Base-by-base conservation (phyloP, 2,329 filamentous ascomycete genomes). In the Colletotrichum musae region DNA sequence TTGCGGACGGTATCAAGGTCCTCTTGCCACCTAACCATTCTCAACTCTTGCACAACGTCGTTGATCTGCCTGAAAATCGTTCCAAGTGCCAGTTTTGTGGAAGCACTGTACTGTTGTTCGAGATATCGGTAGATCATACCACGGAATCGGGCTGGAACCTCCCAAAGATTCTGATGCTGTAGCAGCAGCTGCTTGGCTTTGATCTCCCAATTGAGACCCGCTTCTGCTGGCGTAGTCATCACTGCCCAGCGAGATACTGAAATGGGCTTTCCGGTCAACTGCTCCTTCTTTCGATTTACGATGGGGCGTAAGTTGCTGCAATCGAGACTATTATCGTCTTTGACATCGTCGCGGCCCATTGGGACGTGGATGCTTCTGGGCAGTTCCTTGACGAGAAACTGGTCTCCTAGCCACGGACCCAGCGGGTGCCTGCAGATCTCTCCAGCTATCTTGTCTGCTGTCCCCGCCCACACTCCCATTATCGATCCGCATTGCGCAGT, bases 101-200 rank as follows among this genome's bases (percentile, higher is more conserved):
- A 75, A 1, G 79, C 78, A 62, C 93, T 86, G 1, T 89, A 78
- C 59, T 83, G 77, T 1, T 83, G 79, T 72, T 91, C 88, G 64
- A 95, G 85, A 64, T 88, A 82, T 51, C 88, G 86, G 78, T 95
- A 97, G 0, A 95, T 82, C 0, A 85, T 82, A 0, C 91, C 91
- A 6, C 94, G 89, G 18, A 85, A 77, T 3, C 80, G 77, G 0
- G 79, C 73, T 0, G 85, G 84, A 12, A 95, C 87, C 0, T 85
- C 82, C 79, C 88, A 93, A 16, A 95, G 78, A 72, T 95, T 86
- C 0, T 82, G 58, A 24, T 73, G 56, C 4, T 58, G 47, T 7
- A 24, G 51, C 1, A 78, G 70, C 6, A 65, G n/a, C 56, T 62
- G 28, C 26, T 47, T 13, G 58, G 75, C 54, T 50, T 18, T 12